phyloP scores from a whole-genome alignment of 1,284 basidiomycete genomes.

The Kwoniella shivajii region DNA sequence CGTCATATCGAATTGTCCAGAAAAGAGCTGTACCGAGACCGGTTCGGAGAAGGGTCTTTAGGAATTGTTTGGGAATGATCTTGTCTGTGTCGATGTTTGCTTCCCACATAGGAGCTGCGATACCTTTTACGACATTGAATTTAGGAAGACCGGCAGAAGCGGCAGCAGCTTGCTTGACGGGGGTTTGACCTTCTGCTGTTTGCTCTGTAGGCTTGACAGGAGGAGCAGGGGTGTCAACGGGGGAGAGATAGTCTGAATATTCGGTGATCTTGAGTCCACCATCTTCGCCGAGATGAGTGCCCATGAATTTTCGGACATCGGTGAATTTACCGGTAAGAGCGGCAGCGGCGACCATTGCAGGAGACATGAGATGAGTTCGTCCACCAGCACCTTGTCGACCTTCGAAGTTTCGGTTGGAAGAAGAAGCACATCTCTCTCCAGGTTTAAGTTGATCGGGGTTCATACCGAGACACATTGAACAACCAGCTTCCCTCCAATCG shows the following conservation, averaged over 20 bases:
- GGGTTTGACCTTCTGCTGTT: conserved; percentile 50
- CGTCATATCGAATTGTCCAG: conserved; percentile 78
- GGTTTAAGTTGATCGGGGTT: conserved; percentile 91
- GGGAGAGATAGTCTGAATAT: conserved; percentile 74
- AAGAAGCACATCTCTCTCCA: conserved; percentile 90
- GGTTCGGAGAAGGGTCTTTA: conserved; percentile 92
- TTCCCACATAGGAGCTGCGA: conserved; percentile 85
- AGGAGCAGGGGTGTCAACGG: conserved; percentile 70
- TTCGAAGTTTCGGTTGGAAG: conserved; percentile 97
- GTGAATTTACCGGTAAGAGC: conserved; percentile 85
- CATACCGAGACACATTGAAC: conserved; percentile 98
- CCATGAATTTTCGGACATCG: conserved; percentile 82
- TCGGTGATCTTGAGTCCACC: conserved; percentile 67
- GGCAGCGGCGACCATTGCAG: conserved; percentile 94
- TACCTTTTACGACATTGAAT: conserved; percentile 79
- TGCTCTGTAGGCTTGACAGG: conserved; percentile 45
- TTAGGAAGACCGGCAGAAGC: conserved; percentile 63
- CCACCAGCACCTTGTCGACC: conserved; percentile 89
- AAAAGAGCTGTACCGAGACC: conserved; percentile 89
- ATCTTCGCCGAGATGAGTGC: conserved; percentile 53
- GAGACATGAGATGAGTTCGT: conserved; percentile 88
- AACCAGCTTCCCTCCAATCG: conserved; percentile 96
- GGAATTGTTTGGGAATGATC: conserved; percentile 95
- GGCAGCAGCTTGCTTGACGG: conserved; percentile 62
- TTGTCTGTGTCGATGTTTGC: conserved; percentile 96